phyloP scores from a whole-genome alignment of 2,329 filamentous ascomycete species.

The Fusarium sp. region DNA sequence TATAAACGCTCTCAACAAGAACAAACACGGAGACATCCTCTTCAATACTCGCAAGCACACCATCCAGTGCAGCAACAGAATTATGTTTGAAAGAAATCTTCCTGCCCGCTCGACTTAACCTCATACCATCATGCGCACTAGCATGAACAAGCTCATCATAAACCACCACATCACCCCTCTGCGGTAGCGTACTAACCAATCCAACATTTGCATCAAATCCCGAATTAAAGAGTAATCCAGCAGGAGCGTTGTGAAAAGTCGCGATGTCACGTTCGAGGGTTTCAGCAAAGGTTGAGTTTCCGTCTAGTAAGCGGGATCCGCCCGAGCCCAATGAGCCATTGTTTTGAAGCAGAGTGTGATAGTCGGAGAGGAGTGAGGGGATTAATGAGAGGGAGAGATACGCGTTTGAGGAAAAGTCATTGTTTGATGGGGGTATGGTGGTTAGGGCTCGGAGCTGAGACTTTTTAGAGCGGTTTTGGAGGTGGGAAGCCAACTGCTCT shows the following conservation, averaged over 20 bases:
- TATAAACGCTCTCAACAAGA: conserved; percentile 79
- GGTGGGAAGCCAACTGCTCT: conserved; percentile 42
- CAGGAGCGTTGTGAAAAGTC: conserved; percentile 58
- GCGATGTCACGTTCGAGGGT: conserved; percentile 61
- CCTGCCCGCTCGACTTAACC: conserved; percentile 65
- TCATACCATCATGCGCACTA: conserved; percentile 83
- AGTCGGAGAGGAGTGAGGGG: conserved; percentile 69
- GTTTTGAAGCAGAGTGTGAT: conserved; percentile 59
- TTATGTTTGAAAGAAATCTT: conserved; percentile 70
- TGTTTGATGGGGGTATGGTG: conserved; percentile 73
- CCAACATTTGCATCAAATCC: conserved; percentile 76
- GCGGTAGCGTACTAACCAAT: conserved; percentile 70
- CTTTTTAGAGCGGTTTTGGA: conserved; percentile 48
- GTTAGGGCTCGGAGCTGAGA: conserved; percentile 60
- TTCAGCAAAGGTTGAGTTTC: conserved; percentile 61
- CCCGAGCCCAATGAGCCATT: conserved; percentile 58
- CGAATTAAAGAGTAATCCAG: conserved; percentile 66
- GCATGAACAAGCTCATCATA: conserved; percentile 84
- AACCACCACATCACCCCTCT: conserved; percentile 71
- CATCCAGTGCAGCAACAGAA: conserved; percentile 52
- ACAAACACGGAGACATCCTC: conserved; percentile 69
- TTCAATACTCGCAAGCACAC: conserved; percentile 51
- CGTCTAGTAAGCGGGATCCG: conserved; percentile 66
- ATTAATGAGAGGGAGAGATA: conserved; percentile 79
- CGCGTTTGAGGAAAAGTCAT: conserved; percentile 83